phyloP scores from a whole-genome alignment of 2,329 filamentous ascomycete genomes.

The Sarocladiaceae sp. region DNA sequence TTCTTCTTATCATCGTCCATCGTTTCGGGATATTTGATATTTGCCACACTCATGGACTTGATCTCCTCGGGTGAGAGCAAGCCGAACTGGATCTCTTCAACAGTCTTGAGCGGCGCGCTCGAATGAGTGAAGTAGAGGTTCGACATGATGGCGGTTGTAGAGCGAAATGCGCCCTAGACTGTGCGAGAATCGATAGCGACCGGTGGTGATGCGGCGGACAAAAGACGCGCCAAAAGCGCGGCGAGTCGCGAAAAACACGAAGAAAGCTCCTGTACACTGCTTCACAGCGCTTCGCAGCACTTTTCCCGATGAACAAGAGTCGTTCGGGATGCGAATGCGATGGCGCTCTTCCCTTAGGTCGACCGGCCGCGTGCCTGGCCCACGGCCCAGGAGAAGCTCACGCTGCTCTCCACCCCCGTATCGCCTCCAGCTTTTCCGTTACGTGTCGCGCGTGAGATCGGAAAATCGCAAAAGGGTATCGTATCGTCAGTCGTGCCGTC shows the following conservation, averaged over 20 bases:
- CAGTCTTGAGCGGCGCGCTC: conserved; percentile 92
- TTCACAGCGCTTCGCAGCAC: conserved; percentile 1
- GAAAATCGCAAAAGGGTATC: conserved; percentile 28
- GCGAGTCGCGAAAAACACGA: conserved; percentile 18
- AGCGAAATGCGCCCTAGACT: conserved; percentile 18
- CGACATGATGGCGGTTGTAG: conserved; percentile 64
- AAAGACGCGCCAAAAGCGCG: conserved; percentile 16
- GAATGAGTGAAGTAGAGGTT: conserved; percentile 88
- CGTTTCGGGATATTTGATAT: conserved; percentile 97
- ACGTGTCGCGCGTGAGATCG: conserved; percentile 29
- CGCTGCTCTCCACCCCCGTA: conserved; percentile 34
- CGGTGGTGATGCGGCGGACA: conserved; percentile 14
- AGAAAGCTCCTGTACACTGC: conserved; percentile 12
- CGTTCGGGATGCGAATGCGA: conserved; percentile 29
- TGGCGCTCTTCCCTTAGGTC: conserved; percentile 28
- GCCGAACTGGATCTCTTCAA: conserved; percentile 99
- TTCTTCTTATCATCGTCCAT: conserved; percentile 95
- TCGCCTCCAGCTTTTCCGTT: conserved; percentile 36
- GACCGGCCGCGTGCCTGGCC: conserved; percentile 28
- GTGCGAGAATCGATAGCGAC: conserved; percentile 15
- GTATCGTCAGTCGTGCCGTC: conserved; percentile 25
- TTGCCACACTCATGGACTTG: conserved; percentile 95
- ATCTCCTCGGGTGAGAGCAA: conserved; percentile 97
- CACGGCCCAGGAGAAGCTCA: conserved; percentile 43
- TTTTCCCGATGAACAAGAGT: conserved; percentile 27